Evolutionary conservation across 768 basidiomycete species (phyloP).

Genomic region (Rhizopogon vulgaris): DNA sequence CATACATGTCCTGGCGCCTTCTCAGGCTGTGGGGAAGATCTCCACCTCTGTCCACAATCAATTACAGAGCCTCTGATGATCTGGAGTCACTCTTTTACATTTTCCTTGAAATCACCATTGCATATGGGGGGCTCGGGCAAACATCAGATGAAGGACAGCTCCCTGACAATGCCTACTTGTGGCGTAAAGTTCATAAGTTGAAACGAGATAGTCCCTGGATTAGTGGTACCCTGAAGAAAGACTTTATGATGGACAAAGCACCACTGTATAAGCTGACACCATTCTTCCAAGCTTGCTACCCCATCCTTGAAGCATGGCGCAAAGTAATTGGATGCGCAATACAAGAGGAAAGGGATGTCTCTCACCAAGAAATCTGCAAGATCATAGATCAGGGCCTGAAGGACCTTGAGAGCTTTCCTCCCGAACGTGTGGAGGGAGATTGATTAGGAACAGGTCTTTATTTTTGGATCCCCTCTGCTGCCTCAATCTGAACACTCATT

Average conservation of each 20-base stretch:
- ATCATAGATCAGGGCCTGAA: neutral
- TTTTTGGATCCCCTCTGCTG: neutral
- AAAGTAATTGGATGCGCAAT: neutral
- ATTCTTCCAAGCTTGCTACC: neutral
- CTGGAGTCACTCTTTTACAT: neutral
- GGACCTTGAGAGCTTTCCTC: neutral
- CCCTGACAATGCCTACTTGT: neutral
- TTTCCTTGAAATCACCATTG: neutral
- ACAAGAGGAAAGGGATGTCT: neutral
- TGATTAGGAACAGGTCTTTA: too few species aligned
- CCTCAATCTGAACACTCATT: neutral
- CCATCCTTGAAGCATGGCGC: neutral
- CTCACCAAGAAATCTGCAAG: neutral
- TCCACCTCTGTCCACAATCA: accelerated
- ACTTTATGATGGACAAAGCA: neutral
- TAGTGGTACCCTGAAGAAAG: neutral
- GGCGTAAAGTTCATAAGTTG: neutral
- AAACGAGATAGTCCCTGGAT: neutral
- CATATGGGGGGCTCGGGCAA: neutral
- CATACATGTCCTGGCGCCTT: neutral
- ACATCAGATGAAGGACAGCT: accelerated
- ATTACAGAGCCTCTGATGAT: neutral
- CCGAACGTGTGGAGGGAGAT: too few species aligned
- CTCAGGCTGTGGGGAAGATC: neutral
- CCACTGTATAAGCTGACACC: neutral